These are phyloP conservation scores for Rhynchosporium graminicola DNA, from an alignment of 2,329 filamentous ascomycete species.

Conservation along the genomic window DNA sequence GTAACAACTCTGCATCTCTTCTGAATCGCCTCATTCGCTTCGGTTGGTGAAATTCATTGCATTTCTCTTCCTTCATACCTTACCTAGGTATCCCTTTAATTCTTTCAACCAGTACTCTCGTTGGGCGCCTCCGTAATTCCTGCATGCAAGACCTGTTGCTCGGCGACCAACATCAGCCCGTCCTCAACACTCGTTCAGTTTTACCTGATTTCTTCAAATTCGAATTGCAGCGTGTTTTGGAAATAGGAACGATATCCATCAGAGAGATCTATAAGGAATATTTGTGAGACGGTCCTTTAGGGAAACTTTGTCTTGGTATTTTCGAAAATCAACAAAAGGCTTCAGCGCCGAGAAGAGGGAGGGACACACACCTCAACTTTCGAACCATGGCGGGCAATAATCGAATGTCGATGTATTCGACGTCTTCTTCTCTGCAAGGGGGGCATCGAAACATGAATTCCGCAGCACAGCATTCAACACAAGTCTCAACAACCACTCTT, in stretches of 20 bases:
- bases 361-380: slow-evolving; percentile 21
- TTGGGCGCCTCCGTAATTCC: slow-evolving; percentile 11
- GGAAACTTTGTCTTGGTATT: slow-evolving; percentile 2
- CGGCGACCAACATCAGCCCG: slow-evolving; percentile 25
- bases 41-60: slow-evolving; percentile 46
- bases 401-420: slow-evolving; percentile 63
- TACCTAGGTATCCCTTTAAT: slow-evolving; percentile 10
- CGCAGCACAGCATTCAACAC: slow-evolving; percentile 67
- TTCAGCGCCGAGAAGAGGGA: slow-evolving; percentile 26
- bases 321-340: slow-evolving; percentile 27
- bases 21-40: slow-evolving; percentile 58
- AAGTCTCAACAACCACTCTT: slow-evolving; percentile 89
- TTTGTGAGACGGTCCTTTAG: neutral
- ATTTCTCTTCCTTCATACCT: slow-evolving; percentile 18
- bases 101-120: slow-evolving; percentile 4
- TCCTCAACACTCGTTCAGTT: slow-evolving; percentile 23
- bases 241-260: neutral
- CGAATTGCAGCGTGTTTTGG: slow-evolving; percentile 4
- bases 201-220: slow-evolving; percentile 5
- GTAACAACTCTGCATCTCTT: slow-evolving; percentile 1
- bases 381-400: slow-evolving; percentile 40
- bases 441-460: slow-evolving; percentile 51
- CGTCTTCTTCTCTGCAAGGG: slow-evolving; percentile 63
- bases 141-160: slow-evolving; percentile 32
- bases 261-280: neutral